A percentile compares a stretch with the other conserved stretches of the same genome.
Conservation (phyloP, 495 filamentous ascomycete genomes). For the Talaromyces stipitatus region DNA sequence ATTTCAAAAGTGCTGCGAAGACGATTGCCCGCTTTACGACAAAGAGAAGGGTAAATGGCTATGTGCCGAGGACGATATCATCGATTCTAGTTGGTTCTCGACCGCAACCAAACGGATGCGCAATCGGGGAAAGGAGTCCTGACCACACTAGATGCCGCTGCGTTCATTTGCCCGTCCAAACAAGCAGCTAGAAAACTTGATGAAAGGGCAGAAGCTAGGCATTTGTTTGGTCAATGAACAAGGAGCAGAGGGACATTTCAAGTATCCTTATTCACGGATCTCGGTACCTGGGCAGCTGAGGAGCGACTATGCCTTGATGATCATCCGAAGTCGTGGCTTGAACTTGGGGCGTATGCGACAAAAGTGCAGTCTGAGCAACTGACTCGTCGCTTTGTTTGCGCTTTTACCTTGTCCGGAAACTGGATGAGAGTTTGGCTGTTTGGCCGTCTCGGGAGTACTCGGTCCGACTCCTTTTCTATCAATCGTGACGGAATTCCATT, state of each 20-base stretch:
- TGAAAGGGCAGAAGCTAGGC: background rate
- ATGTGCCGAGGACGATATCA: background rate
- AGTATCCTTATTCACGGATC: background rate
- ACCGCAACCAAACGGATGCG: background rate
- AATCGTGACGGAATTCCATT: background rate
- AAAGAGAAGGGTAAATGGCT: background rate
- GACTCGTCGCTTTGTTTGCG: background rate
- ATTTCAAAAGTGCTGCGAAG: background rate
- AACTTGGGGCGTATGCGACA: background rate
- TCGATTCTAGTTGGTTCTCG: background rate
- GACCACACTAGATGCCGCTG: background rate
- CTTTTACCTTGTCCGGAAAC: background rate
- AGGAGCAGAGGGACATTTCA: background rate
- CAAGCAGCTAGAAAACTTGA: background rate
- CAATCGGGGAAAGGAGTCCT: background rate
- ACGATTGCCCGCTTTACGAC: background rate
- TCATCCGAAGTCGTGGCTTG: background rate
- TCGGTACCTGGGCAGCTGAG: background rate
- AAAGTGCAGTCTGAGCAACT: background rate
- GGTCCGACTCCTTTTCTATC: background rate
- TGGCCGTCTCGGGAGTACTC: background rate
- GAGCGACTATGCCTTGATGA: background rate
- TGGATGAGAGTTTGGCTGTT: background rate
- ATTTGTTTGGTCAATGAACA: background rate
- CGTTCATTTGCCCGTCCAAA: background rate